Evolutionary conservation across 129 eudicot genomes (phyloP).

Genomic region (Ambrosia trifida): DNA sequence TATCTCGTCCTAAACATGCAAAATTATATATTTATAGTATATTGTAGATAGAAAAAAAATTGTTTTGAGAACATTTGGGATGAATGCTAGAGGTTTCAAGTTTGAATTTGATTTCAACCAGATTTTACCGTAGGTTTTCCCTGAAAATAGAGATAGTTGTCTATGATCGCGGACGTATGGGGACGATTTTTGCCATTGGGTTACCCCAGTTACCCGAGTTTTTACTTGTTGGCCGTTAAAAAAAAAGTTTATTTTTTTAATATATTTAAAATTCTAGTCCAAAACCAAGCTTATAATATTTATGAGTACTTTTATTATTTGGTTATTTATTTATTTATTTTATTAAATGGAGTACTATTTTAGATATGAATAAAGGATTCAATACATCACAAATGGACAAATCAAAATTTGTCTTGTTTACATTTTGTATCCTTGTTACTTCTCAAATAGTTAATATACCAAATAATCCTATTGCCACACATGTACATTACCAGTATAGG

Average conservation of each 20-base stretch:
- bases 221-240: no score
- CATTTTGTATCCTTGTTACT: constrained; percentile 27
- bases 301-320: not conserved
- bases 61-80: no score
- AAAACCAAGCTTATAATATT: constrained; percentile 7
- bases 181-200: no score
- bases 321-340: not conserved
- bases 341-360: not conserved
- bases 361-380: not conserved
- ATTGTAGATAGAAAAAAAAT: no score
- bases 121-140: no score
- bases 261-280: constrained; percentile 8
- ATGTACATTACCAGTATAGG: constrained; percentile 30
- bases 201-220: no score
- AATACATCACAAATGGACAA: constrained; percentile 34
- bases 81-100: no score
- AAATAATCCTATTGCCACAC: constrained; percentile 21
- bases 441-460: constrained; percentile 12
- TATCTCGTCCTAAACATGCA: no score
- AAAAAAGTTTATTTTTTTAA: not conserved
- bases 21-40: no score
- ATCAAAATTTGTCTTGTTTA: constrained; percentile 11
- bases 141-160: no score
- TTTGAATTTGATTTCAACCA: no score
- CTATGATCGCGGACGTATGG: no score